Base-by-base conservation (phyloP, 108 stramenopile genomes). In the Ochromonas danica region DNA sequence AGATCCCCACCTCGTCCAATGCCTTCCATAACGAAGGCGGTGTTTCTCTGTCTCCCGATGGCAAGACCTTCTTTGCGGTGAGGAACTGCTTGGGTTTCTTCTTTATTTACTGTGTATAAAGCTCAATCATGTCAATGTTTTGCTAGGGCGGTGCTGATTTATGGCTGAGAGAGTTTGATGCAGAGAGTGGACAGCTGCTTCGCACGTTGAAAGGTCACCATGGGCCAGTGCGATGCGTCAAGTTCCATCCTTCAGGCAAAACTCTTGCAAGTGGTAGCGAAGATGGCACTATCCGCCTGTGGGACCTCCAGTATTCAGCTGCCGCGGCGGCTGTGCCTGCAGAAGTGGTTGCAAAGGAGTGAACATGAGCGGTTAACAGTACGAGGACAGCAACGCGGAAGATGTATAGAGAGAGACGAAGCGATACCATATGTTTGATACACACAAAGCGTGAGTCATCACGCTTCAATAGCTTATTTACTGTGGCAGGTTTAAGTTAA, bases 231-330 rank as follows among this genome's bases (percentile, higher is more conserved):
- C 89, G 96, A 17, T 97, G 96, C 86, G 71, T 98, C 61, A 86
- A 97, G 61, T 99, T 93, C 88, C 71, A 87, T 2, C 94, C 96
- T 28, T 91, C 93, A 74, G 98, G 97, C 14, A 85, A 81, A 79
- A 84, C 86, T 25, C 27, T 22, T 1, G 96, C 95, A 0, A 94
- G 94, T 0, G 98, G 97, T 6, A 91, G 90, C 17, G 97, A 99
- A 86, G 98, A 99, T 89, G 98, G 96, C 10, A 98, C 97, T 30
- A 96, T 99, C 85, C 94, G 98, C 28, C 80, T 99, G 43, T 99
- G 98, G 98, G 63, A 83, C 45, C 80, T 61, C 22, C 22, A 6
- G 35, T 71, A 71, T 36, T 36, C 63, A 61, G 63, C 74, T 30
- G 80, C 39, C 6, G 22, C 79, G n/a, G n/a, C n/a, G n/a, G n/a